phyloP scores from a whole-genome alignment of 108 stramenopile species.

The Bacterosira constricta region DNA sequence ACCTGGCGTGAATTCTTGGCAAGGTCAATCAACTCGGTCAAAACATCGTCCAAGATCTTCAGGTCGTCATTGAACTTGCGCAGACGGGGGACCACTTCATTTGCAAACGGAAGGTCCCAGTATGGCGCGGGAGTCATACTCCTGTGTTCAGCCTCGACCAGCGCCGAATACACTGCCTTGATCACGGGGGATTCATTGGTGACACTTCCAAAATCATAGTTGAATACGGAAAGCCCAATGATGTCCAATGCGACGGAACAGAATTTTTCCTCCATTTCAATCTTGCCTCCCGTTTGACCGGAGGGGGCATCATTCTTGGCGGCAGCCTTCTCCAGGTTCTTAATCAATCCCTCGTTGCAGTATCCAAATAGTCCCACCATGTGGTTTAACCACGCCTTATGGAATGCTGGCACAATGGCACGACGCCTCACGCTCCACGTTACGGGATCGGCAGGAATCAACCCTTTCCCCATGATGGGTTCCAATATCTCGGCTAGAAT shows the following conservation, averaged over 20 bases:
- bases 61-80: constrained; percentile 92
- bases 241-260: constrained; percentile 94
- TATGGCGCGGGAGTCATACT: constrained; percentile 95
- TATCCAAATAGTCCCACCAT: constrained; percentile 93
- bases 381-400: constrained; percentile 94
- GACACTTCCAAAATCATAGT: constrained; percentile 94
- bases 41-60: constrained; percentile 84
- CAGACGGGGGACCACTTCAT: constrained; percentile 88
- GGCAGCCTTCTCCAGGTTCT: constrained; percentile 62
- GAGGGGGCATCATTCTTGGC: constrained; percentile 39
- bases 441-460: constrained; percentile 93
- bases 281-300: constrained; percentile 51
- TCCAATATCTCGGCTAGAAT: constrained; percentile 88
- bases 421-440: constrained; percentile 92
- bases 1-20: constrained; percentile 82
- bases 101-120: constrained; percentile 94
- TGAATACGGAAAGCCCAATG: constrained; percentile 93
- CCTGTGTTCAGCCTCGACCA: constrained; percentile 95
- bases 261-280: constrained; percentile 94
- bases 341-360: constrained; percentile 87
- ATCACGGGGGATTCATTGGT: constrained; percentile 88
- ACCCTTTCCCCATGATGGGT: constrained; percentile 95
- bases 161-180: constrained; percentile 91
- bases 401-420: constrained; percentile 96
- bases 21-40: constrained; percentile 83